Evolutionary conservation across 2,329 filamentous ascomycete species (phyloP), one percentile per base, ranked within the genome.

Genomic region (Plenodomus biglobosus): DNA sequence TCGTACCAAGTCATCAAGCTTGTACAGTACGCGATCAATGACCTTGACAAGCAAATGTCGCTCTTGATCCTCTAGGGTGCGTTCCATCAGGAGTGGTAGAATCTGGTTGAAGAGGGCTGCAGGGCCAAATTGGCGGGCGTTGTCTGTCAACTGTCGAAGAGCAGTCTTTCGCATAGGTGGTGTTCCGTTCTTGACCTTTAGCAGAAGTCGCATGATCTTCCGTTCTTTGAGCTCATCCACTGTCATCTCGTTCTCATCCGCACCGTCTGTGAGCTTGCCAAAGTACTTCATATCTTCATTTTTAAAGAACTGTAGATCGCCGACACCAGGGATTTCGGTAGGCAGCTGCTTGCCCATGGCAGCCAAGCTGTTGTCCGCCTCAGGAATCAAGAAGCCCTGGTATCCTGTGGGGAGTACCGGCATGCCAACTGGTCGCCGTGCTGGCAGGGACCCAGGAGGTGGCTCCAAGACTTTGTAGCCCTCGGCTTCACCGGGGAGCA

Each of bases 151-250:
- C 73, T 99, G 94, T 74, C 94, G 88, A 64, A 99, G 82, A 19
- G 94, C 94, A 30, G 94, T 99, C 80, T 99, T 99, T 75, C 94
- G 83, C 94, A 97, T 97, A 0, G 94, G 92, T 20, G 94, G 94
- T 35, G 94, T 97, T 65, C 94, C 94, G 70, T 99, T 99, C 82
- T 99, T 99, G 79, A 99, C 92, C 76, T 99, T 99, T 47, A 99
- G 81, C 38, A 99, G 79, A 46, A 99, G 77, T 59, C 94, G 83
- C 94, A 99, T 97, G 68, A 99, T 99, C 76, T 99, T 99, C 53
- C 94, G 84, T 75, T 99, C 92, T 74, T 99, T 97, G 43, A 99
- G 76, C 66, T 99, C 92, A 40, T 99, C 94, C 8, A 99, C 91
- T 17, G 86, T 92, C 75, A 99, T 83, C 18, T 85, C 81, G 62